Percentiles rank a stretch among this genome's conserved stretches.
phyloP scores from a whole-genome alignment of 495 filamentous ascomycete species.

The Neurospora pannonica region DNA sequence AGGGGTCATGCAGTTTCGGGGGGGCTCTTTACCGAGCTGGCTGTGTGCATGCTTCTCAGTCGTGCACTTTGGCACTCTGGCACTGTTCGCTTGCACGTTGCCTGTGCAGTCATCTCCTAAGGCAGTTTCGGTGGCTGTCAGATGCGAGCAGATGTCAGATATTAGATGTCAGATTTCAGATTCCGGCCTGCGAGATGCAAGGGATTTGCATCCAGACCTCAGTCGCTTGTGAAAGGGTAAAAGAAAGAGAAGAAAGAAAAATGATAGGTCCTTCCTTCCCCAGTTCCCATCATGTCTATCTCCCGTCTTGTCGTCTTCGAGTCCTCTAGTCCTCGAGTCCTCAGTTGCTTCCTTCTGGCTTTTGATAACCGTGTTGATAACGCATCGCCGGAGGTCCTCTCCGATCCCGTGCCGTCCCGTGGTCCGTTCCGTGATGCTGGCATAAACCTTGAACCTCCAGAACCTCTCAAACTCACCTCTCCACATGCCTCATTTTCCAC shows the following conservation, averaged over 20 bases:
- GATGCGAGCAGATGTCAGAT: neutral
- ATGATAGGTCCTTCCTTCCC: neutral
- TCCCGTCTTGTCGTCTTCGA: neutral
- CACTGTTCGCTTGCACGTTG: neutral
- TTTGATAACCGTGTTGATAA: neutral
- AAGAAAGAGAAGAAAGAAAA: neutral
- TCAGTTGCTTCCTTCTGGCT: neutral
- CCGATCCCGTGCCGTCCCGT: neutral
- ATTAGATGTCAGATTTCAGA: neutral
- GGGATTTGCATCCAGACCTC: neutral
- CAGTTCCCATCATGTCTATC: neutral
- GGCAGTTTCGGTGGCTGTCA: neutral
- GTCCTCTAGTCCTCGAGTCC: neutral
- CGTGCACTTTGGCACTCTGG: neutral
- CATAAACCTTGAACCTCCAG: neutral
- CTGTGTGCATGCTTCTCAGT: no score
- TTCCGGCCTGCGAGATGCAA: neutral
- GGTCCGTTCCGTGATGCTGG: neutral
- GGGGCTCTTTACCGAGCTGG: no score
- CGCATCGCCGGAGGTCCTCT: neutral
- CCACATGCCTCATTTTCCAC: neutral
- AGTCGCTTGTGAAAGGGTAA: neutral
- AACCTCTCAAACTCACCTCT: neutral
- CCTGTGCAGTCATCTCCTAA: neutral
- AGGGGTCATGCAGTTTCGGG: no score